Conservation (phyloP, 2,329 filamentous ascomycete species). For the Sarocladium kiliense region DNA sequence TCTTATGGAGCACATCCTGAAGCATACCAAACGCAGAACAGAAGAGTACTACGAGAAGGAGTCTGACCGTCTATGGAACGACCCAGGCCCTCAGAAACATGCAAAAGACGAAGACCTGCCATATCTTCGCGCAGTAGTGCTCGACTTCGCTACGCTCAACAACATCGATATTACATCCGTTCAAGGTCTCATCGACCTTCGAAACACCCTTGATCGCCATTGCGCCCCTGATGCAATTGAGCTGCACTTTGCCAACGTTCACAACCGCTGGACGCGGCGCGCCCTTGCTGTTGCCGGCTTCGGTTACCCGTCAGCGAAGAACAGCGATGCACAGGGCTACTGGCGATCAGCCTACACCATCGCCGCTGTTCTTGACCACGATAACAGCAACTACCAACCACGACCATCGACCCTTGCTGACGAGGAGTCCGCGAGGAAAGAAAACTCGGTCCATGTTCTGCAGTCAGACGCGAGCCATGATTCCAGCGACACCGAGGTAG, state of each 20-base stretch:
- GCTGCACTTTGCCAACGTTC: constrained; percentile 50
- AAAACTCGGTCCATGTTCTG: background rate
- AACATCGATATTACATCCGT: constrained; percentile 53
- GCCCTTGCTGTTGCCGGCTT: constrained; percentile 53
- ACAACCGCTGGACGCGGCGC: constrained; percentile 52
- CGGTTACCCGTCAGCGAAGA: constrained; percentile 26
- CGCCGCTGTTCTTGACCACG: constrained; percentile 10
- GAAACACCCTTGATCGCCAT: constrained; percentile 49
- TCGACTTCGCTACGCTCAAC: constrained; percentile 54
- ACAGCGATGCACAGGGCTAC: constrained; percentile 11
- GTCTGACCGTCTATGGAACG: constrained; percentile 50
- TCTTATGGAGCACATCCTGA: constrained; percentile 33
- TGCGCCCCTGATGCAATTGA: constrained; percentile 41
- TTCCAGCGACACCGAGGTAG: background rate
- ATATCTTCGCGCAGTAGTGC: constrained; percentile 46
- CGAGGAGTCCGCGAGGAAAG: background rate
- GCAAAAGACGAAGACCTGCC: constrained; percentile 31
- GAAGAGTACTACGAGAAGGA: constrained; percentile 30
- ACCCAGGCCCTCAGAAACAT: constrained; percentile 30
- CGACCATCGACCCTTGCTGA: background rate
- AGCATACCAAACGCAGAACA: constrained; percentile 33
- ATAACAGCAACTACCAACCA: background rate
- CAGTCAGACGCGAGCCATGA: background rate
- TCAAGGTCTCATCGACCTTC: constrained; percentile 51
- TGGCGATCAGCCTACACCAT: constrained; percentile 13